phyloP scores from a whole-genome alignment of 192 early-diverging fungal species.

The Linnemannia exigua region DNA sequence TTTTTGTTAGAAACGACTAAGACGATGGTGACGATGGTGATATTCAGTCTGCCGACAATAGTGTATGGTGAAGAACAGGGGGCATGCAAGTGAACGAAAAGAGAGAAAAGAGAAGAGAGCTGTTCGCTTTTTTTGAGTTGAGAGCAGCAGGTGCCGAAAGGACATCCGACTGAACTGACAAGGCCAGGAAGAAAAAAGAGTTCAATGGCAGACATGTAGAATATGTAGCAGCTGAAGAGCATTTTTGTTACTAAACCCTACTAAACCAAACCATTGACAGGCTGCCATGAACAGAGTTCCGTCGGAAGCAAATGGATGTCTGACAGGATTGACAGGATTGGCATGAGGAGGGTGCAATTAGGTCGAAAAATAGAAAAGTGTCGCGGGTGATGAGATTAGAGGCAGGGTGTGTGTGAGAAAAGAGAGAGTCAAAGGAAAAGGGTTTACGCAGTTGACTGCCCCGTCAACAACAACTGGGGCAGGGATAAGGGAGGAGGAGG shows the following conservation, averaged over 20 bases:
- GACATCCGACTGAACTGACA: not conserved
- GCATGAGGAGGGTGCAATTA: not conserved
- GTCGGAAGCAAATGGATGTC: not conserved
- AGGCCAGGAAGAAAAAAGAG: not conserved
- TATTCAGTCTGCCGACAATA: not conserved
- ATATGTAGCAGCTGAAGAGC: not conserved
- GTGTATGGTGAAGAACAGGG: no score
- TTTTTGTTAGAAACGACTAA: not conserved
- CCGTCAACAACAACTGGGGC: no score
- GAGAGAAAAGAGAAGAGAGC: not conserved
- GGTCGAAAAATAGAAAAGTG: no score
- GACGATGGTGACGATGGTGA: no score
- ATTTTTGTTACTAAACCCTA: not conserved
- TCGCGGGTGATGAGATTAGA: no score
- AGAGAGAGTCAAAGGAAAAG: no score
- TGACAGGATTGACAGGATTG: not conserved
- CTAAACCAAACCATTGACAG: not conserved
- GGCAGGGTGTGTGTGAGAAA: no score
- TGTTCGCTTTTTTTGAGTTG: not conserved
- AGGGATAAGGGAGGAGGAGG: no score
- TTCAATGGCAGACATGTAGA: constrained; percentile 3
- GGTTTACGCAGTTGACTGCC: no score
- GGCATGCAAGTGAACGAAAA: not conserved
- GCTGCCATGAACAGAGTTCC: not conserved
- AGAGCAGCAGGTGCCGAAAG: not conserved